Base-by-base conservation (phyloP, 306 rosid genomes). In the Abrus pulchellus region DNA sequence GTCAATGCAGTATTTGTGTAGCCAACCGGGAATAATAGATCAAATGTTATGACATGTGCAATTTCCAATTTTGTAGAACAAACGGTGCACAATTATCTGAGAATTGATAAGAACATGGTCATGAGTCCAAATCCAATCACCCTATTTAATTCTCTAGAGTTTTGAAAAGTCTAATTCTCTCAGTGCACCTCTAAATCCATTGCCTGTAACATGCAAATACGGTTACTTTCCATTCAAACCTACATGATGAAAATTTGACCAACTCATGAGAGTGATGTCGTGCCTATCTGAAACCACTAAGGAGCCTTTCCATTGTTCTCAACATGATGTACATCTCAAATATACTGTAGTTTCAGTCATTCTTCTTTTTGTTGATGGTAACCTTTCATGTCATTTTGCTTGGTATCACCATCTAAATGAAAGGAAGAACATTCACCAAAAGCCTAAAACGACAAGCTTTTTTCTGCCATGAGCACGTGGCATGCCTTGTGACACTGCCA, bases 271-370 rank as follows among this genome's bases (percentile, higher is more conserved):
- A 85, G 80, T 75, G 88, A 89, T 81, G 32, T 76, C 6, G 85
- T 74, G 84, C 78, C 77, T 80, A 87, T 87, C 90, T 79, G 77
- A 84, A 87, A 84, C 82, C 88, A 78, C 83, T 75, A 36, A 71
- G 57, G 66, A 69, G 36, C 34, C 29, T 83, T 43, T 49, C 66
- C 5, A 43, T 60, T 68, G 33, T 68, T 40, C n/a, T 20, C 32
- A 61, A 43, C 49, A 48, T 57, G 53, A 72, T 53, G n/a, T 68
- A 63, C 82, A 74, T 82, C 79, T 38, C 30, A 68, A 43, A 36
- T 11, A 13, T 30, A 60, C 68, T 57, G 68, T 79, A 78, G 80
- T 61, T 82, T 40, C 49, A 81, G 72, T 77, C 80, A 63, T 74
- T 81, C 83, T 54, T 78, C 91, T 80, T 89, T 87, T 79, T 33